Evolutionary conservation across 2,329 filamentous ascomycete genomes (phyloP).

Genomic region (Aspergillus neoniger): DNA sequence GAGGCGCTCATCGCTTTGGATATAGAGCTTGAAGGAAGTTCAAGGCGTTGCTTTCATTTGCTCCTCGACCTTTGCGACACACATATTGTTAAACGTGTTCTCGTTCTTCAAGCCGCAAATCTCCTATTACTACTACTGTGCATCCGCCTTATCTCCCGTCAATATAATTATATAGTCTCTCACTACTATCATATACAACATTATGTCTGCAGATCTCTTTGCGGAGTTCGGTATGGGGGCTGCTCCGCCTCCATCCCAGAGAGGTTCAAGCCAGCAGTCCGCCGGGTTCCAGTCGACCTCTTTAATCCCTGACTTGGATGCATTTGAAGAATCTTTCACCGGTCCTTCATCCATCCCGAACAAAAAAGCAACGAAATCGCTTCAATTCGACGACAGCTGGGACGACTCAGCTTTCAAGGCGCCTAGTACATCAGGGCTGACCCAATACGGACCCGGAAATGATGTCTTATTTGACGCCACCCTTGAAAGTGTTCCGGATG

Average conservation of each 20-base stretch:
- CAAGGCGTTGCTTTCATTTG: background rate
- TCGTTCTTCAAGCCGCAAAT: background rate
- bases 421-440: slow-evolving; percentile 14
- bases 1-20: background rate
- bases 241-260: slow-evolving; percentile 21
- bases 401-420: slow-evolving; percentile 18
- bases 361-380: background rate
- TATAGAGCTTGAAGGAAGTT: background rate
- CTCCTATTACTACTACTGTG: background rate
- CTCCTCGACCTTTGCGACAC: background rate
- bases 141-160: background rate
- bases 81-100: background rate
- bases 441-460: slow-evolving; percentile 29
- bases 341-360: slow-evolving; percentile 12
- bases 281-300: slow-evolving; percentile 18
- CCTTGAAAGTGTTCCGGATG: slow-evolving; percentile 29
- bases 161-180: background rate
- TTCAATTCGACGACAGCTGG: slow-evolving; percentile 1
- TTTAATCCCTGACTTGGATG: slow-evolving; percentile 27
- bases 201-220: slow-evolving; percentile 58
- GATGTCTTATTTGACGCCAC: slow-evolving; percentile 67
- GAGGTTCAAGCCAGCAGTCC: slow-evolving; percentile 10
- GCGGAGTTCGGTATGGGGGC: slow-evolving; percentile 50
- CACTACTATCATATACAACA: background rate
- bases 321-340: slow-evolving; percentile 22